Evolutionary conservation across 169 alveolate genomes (phyloP).

Genomic region (Plasmodium berghei): DNA sequence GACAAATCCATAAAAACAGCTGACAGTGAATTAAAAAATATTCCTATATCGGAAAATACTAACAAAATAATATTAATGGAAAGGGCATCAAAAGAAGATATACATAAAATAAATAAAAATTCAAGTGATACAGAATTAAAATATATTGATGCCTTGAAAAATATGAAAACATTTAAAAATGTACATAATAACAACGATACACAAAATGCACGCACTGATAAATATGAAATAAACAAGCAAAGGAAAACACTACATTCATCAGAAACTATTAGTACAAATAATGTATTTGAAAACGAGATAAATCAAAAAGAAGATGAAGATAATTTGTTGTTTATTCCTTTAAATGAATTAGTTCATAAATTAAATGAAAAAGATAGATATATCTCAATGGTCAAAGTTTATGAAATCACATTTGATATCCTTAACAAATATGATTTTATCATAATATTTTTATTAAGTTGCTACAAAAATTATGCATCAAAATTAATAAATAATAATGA

Average conservation of each 20-base stretch:
- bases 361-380: constrained; percentile 42
- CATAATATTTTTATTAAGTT: constrained; percentile 47
- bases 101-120: constrained; percentile 6
- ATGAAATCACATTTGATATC: constrained; percentile 59
- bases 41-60: neutral
- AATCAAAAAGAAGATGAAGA: constrained; percentile 45
- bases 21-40: constrained; percentile 1
- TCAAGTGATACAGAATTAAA: neutral
- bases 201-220: neutral
- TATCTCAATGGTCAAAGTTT: constrained; percentile 57
- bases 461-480: neutral
- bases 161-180: neutral
- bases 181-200: neutral
- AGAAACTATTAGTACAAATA: constrained; percentile 4
- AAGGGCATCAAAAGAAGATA: neutral
- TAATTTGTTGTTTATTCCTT: constrained; percentile 67
- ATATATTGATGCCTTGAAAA: neutral
- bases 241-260: neutral
- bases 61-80: neutral
- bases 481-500: neutral
- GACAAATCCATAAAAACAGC: neutral
- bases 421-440: constrained; percentile 55
- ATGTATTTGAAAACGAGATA: neutral
- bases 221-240: constrained; percentile 8
- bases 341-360: constrained; percentile 60